A percentile compares a stretch with the other conserved stretches of the same genome.
These are phyloP conservation scores for Clavispora phyllophila DNA, from an alignment of 805 yeast species.

Conservation along the genomic window DNA sequence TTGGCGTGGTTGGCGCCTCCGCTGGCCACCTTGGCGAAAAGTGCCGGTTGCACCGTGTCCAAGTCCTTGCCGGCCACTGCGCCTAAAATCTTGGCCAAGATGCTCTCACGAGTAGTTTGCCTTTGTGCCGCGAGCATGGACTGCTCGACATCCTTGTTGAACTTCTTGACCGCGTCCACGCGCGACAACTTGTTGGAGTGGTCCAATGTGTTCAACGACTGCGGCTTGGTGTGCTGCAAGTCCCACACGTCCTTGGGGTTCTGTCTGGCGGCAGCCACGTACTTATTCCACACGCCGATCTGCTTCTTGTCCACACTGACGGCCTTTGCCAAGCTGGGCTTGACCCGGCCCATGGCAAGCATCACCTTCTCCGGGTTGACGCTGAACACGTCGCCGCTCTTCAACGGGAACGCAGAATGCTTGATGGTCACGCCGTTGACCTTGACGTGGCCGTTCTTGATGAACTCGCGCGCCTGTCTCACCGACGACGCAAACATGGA, in stretches of 20 bases:
- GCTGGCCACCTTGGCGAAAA: constrained; percentile 13
- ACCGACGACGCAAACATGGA: constrained; percentile 89
- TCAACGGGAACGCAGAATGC: constrained; percentile 73
- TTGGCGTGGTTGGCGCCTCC: constrained; percentile 24
- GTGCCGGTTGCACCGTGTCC: constrained; percentile 14
- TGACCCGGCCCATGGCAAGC: constrained; percentile 75
- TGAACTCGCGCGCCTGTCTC: constrained; percentile 89
- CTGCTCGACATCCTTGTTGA: constrained; percentile 36
- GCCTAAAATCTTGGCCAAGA: constrained; percentile 42
- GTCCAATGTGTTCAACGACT: constrained; percentile 27
- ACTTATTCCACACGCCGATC: constrained; percentile 69
- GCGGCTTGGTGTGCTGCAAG: constrained; percentile 38
- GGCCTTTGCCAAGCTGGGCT: constrained; percentile 70
- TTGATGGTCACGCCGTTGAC: constrained; percentile 79
- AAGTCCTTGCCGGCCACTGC: constrained; percentile 22
- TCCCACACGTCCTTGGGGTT: constrained; percentile 57
- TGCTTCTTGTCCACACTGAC: constrained; percentile 68
- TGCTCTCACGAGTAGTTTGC: constrained; percentile 40
- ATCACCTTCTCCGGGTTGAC: constrained; percentile 84
- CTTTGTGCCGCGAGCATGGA: constrained; percentile 41
- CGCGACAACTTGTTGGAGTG: constrained; percentile 6
- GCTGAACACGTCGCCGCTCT: constrained; percentile 81
- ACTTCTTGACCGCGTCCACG: constrained; percentile 17
- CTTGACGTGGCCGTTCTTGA: constrained; percentile 71
- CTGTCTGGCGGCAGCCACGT: constrained; percentile 52